Base-by-base conservation (phyloP, 2,329 filamentous ascomycete genomes). In the Fonsecaea nubica region DNA sequence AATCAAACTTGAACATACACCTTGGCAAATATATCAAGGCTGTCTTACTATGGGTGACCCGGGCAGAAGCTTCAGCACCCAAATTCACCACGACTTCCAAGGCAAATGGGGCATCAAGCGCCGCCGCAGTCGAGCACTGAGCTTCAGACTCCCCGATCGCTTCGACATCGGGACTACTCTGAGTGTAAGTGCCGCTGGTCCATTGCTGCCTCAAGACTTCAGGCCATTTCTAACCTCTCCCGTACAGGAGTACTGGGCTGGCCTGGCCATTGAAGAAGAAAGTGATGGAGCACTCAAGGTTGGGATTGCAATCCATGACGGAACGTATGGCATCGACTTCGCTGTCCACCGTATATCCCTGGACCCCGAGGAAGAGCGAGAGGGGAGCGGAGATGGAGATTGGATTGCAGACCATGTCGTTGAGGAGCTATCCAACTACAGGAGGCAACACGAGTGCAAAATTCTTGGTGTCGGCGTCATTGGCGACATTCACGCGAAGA, bases 381-480 rank as follows among this genome's bases (percentile, higher is more conserved):
- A 65, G 21, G 53, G 42, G 48, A 54, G 38, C 18, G 58, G 63
- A 45, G 33, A 63, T 21, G 62, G 58, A n/a, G 62, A 67, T 13
- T 68, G 63, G 63, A 61, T 71, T 25, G 63, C 64, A 30, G 67
- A 72, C 45, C 66, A 70, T 32, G 53, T 70, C 32, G 62, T 71
- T 52, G 21, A 59, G 21, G 56, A 62, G 33, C 52, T 69, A 12
- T 54, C 52, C 33, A 21, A 62, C 32, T 72, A 72, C 38, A 15
- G 65, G 53, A 55, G 68, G 35, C 64, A 71, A 30, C 71, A 71
- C 57, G 56, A 69, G 80, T 88, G 64, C 80, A 95, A 94, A 77
- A 90, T 93, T 71, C 83, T 92, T 21, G 91, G 91, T 7, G 86
- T 87, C 21, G 90, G 91, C n/a, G 80, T 94, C 61, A 88, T 90